Percentiles rank a stretch among this genome's conserved stretches.
These are phyloP conservation scores for Conringia planisiliqua DNA, from an alignment of 345 rosid genomes.

Conservation along the genomic window DNA sequence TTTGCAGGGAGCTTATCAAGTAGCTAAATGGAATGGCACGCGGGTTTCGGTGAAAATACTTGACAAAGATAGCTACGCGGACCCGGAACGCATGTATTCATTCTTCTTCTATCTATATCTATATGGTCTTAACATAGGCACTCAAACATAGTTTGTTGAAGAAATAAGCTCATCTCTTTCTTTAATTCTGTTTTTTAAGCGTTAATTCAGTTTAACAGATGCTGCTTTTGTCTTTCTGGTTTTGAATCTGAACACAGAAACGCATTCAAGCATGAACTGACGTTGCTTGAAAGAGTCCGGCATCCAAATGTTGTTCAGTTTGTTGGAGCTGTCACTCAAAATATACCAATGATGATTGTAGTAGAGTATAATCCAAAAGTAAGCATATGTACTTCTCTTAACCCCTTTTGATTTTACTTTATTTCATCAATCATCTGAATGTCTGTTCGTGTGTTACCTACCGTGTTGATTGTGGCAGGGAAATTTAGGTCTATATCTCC, in stretches of 20 bases:
- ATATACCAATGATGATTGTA: slow-evolving; percentile 93
- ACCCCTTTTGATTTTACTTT: background rate
- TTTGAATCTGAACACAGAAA: slow-evolving; percentile 54
- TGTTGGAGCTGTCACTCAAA: slow-evolving; percentile 98
- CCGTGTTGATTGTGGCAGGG: slow-evolving; percentile 48
- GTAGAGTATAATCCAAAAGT: slow-evolving; percentile 83
- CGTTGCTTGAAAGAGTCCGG: slow-evolving; percentile 75
- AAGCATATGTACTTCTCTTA: slow-evolving; percentile 32
- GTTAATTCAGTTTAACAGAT: background rate
- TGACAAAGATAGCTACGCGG: slow-evolving; percentile 62
- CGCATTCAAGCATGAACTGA: slow-evolving; percentile 78
- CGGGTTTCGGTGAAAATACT: slow-evolving; percentile 87
- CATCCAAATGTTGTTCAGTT: slow-evolving; percentile 95
- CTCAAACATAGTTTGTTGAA: background rate
- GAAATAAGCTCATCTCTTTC: background rate
- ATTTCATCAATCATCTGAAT: background rate
- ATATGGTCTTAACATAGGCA: background rate
- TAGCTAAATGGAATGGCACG: slow-evolving; percentile 98
- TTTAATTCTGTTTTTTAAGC: background rate
- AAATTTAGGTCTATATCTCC: slow-evolving; percentile 70
- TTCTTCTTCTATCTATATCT: background rate
- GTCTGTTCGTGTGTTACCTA: background rate
- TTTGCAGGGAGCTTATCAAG: slow-evolving; percentile 84
- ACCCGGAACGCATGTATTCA: slow-evolving; percentile 66
- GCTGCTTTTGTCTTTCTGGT: slow-evolving; percentile 5